Conservation (phyloP, 163 green algal species). For the Volvox carteri region DNA sequence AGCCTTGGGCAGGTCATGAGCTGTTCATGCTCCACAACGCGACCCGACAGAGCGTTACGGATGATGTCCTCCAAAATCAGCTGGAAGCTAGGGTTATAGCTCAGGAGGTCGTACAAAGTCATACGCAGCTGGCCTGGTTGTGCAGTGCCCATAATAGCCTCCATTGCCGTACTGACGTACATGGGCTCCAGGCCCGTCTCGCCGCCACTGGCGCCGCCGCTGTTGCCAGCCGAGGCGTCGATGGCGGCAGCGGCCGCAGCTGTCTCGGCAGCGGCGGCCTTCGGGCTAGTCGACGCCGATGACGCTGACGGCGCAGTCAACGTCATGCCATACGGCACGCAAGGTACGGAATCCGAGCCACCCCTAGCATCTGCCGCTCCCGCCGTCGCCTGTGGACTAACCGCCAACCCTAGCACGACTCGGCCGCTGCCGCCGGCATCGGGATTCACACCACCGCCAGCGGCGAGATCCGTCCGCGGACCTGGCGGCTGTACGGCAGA, state of each 20-base stretch:
- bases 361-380: too few relatives aligned
- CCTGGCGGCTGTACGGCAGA: neutral
- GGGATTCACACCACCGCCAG: neutral
- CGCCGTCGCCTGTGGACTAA: too few relatives aligned
- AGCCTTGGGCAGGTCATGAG: conserved; percentile 4
- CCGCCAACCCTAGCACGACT: too few relatives aligned
- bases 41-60: neutral
- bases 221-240: neutral
- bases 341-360: too few relatives aligned
- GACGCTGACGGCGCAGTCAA: neutral
- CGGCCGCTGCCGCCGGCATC: neutral
- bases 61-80: conserved; percentile 45
- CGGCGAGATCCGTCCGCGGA: too few relatives aligned
- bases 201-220: neutral
- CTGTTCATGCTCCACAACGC: conserved; percentile 16
- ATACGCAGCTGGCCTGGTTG: neutral
- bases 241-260: neutral
- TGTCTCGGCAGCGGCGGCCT: neutral
- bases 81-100: conserved; percentile 29
- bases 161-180: neutral
- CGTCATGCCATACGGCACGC: too few relatives aligned
- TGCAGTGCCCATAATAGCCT: neutral
- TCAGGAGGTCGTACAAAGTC: neutral
- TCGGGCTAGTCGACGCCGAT: neutral
- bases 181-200: conserved; percentile 21